A percentile compares a stretch with the other conserved stretches of the same genome.
Evolutionary conservation across 768 basidiomycete species (phyloP).

Genomic region (Clathrus columnatus): DNA sequence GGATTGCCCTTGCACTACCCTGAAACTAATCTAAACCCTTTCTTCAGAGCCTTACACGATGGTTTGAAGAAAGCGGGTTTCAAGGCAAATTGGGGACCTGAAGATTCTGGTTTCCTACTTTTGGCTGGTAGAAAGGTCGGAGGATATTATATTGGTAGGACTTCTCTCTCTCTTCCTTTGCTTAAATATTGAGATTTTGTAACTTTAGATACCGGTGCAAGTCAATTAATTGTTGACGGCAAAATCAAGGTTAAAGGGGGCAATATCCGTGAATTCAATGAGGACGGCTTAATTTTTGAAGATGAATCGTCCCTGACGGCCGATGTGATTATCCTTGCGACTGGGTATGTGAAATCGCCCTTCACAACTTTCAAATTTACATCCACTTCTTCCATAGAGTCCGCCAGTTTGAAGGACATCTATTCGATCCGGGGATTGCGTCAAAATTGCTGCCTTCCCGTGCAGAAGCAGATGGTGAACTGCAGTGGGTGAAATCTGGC

Average conservation of each 20-base stretch:
- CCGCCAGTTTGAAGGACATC: conserved; percentile 28
- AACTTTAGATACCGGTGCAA: conserved; percentile 41
- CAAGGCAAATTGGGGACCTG: conserved; percentile 40
- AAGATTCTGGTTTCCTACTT: conserved; percentile 42
- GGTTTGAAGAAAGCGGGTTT: conserved; percentile 52
- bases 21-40: conserved; percentile 3
- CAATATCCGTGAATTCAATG: conserved; percentile 37
- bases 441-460: conserved; percentile 44
- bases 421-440: conserved; percentile 40
- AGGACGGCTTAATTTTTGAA: conserved; percentile 37
- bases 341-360: conserved; percentile 35
- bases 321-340: conserved; percentile 54
- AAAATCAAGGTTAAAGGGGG: conserved; percentile 66
- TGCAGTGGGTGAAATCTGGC: conserved; percentile 45
- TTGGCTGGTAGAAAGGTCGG: conserved; percentile 42
- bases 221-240: conserved; percentile 54
- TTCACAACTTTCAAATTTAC: not conserved
- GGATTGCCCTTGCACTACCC: conserved; percentile 15
- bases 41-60: conserved; percentile 40
- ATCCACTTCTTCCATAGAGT: conserved; percentile 24
- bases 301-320: conserved; percentile 38
- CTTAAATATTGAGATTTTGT: not conserved
- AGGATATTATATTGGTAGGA: conserved; percentile 59
- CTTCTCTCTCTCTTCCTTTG: not conserved
- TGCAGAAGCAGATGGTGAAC: conserved; percentile 54